A percentile compares a stretch with the other conserved stretches of the same genome.
These are phyloP conservation scores for Hyaloscypha bicolor DNA, from an alignment of 495 filamentous ascomycete species.

Conservation along the genomic window DNA sequence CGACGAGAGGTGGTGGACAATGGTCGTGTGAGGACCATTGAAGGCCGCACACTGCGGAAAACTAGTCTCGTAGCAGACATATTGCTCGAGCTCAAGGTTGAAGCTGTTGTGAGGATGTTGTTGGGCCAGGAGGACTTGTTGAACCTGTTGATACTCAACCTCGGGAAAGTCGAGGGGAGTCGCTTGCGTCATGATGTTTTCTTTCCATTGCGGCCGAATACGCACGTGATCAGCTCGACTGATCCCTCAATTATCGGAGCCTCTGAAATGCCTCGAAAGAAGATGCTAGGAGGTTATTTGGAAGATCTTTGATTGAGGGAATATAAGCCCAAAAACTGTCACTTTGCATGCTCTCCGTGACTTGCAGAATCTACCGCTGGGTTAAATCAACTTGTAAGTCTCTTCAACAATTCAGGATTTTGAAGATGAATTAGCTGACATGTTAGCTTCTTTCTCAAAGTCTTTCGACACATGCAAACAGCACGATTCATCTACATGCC, in stretches of 20 bases:
- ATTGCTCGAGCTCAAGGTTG: conserved; percentile 9
- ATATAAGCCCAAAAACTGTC: too few relatives aligned
- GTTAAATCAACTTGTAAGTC: too few relatives aligned
- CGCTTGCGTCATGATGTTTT: conserved; percentile 24
- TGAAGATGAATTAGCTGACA: background rate
- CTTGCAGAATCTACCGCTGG: too few relatives aligned
- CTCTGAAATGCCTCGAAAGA: background rate
- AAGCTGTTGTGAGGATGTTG: background rate
- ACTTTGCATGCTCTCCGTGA: too few relatives aligned
- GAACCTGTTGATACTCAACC: conserved; percentile 8
- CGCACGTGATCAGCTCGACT: conserved; percentile 5
- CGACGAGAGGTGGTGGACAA: conserved; percentile 23
- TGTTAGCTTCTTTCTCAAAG: background rate
- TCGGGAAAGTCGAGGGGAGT: background rate
- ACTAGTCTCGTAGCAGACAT: conserved; percentile 46
- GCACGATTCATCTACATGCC: background rate
- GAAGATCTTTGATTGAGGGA: too few relatives aligned
- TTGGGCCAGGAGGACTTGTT: background rate
- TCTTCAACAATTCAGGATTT: background rate
- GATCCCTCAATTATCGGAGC: background rate
- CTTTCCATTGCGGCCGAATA: background rate
- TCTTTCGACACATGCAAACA: background rate
- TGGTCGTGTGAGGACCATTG: conserved; percentile 31
- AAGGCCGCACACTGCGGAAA: conserved; percentile 37
- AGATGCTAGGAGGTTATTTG: too few relatives aligned